A percentile compares a stretch with the other conserved stretches of the same genome.
phyloP scores from a whole-genome alignment of 345 rosid species.

The Populus pruinosa region DNA sequence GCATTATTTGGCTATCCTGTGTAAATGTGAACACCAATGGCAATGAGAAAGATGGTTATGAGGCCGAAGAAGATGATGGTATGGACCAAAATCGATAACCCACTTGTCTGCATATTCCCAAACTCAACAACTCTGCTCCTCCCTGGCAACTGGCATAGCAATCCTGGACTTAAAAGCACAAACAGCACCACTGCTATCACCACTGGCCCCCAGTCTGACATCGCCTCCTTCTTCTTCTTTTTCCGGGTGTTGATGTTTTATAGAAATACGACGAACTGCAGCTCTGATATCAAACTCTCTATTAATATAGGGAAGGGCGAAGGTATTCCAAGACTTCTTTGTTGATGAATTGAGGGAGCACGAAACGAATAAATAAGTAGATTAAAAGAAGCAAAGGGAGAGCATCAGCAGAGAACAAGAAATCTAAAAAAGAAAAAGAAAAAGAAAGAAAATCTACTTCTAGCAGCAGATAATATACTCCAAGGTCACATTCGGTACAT shows the following conservation, averaged over 20 bases:
- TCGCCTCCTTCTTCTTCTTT: neutral
- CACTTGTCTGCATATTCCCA: conserved; percentile 28
- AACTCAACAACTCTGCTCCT: conserved; percentile 18
- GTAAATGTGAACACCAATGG: conserved; percentile 26
- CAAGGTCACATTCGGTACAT: neutral
- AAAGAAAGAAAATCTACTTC: neutral
- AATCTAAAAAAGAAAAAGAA: neutral
- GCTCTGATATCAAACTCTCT: neutral
- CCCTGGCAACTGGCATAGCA: conserved; percentile 22
- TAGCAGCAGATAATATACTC: neutral
- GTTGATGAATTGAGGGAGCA: neutral
- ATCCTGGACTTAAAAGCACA: conserved; percentile 27
- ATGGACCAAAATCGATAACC: conserved; percentile 20
- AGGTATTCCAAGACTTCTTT: neutral
- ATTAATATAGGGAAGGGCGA: neutral
- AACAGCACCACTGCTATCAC: conserved; percentile 28
- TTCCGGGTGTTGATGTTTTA: neutral
- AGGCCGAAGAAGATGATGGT: conserved; percentile 27
- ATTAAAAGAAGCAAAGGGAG: neutral
- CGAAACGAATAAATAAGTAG: conserved; percentile 13
- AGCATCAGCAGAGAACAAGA: conserved; percentile 10
- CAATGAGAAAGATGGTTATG: conserved; percentile 26
- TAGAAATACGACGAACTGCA: neutral
- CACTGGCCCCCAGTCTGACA: conserved; percentile 33
- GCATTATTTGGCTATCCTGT: conserved; percentile 8